Conservation (phyloP, 257 asterid species). For the Cynanchum wilfordii region DNA sequence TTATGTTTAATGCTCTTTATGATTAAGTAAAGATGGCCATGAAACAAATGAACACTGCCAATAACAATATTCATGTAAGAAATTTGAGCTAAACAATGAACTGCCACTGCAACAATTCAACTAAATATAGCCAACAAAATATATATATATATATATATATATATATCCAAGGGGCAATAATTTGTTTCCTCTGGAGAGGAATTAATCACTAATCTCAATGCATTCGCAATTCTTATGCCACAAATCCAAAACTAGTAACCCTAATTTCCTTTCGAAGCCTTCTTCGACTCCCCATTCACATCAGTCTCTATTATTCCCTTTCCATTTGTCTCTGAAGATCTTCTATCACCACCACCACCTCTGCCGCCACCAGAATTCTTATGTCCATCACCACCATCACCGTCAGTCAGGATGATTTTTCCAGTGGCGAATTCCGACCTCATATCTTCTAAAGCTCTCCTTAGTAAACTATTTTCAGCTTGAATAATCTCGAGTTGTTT, state of each 20-base stretch:
- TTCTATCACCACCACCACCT: slow-evolving; percentile 25
- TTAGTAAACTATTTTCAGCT: slow-evolving; percentile 67
- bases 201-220: neutral
- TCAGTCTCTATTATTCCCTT: slow-evolving; percentile 24
- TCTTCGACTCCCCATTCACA: slow-evolving; percentile 39
- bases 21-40: too few relatives aligned
- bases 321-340: slow-evolving; percentile 23
- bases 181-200: neutral
- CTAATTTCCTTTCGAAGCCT: slow-evolving; percentile 13
- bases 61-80: too few relatives aligned
- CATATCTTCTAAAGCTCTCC: slow-evolving; percentile 66
- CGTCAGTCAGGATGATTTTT: slow-evolving; percentile 28
- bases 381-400: neutral
- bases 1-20: neutral
- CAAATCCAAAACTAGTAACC: slow-evolving; percentile 16
- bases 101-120: neutral
- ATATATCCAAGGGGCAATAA: neutral
- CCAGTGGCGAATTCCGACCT: slow-evolving; percentile 63
- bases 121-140: neutral
- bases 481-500: slow-evolving; percentile 66
- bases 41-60: too few relatives aligned
- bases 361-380: slow-evolving; percentile 21
- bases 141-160: neutral
- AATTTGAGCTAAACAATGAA: neutral
- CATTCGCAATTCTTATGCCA: neutral